phyloP scores from a whole-genome alignment of 2,329 filamentous ascomycete genomes.

The Beauveria sp. region DNA sequence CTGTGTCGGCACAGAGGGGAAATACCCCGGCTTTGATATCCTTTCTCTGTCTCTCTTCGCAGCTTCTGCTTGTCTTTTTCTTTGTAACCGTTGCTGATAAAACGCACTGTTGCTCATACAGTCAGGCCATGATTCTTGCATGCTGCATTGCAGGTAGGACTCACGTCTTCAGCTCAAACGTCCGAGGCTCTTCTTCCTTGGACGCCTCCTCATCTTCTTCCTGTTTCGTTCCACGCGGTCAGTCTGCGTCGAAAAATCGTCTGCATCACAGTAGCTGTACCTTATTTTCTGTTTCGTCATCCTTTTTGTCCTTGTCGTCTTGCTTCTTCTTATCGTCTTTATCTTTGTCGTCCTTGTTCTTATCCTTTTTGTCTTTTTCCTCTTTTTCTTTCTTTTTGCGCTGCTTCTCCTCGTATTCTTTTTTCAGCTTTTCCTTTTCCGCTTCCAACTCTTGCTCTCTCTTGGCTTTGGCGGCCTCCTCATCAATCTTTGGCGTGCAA shows the following conservation, averaged over 20 bases:
- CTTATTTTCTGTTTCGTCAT: conserved; percentile 31
- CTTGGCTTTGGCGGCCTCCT: conserved; percentile 55
- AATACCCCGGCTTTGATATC: conserved; percentile 67
- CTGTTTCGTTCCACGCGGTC: conserved; percentile 8
- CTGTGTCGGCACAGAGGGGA: conserved; percentile 75
- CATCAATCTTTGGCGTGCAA: conserved; percentile 66
- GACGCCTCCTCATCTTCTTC: conserved; percentile 17
- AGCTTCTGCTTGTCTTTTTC: conserved; percentile 43
- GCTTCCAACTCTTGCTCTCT: conserved; percentile 54
- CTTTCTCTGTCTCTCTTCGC: conserved; percentile 77
- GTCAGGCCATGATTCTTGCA: background rate
- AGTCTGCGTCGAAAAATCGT: background rate
- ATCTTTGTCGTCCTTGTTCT: conserved; percentile 39
- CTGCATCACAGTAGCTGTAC: conserved; percentile 6
- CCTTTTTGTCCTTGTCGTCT: conserved; percentile 30
- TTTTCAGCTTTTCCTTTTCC: conserved; percentile 58
- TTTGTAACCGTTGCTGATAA: conserved; percentile 76
- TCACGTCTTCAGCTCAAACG: conserved; percentile 79
- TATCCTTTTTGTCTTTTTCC: conserved; percentile 46
- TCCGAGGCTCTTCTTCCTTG: conserved; percentile 61
- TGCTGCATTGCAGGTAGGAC: background rate
- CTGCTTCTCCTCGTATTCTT: conserved; percentile 69
- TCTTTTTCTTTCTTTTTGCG: conserved; percentile 62
- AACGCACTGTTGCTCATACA: conserved; percentile 53
- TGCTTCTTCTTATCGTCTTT: conserved; percentile 38